phyloP scores from a whole-genome alignment of 1,284 basidiomycete genomes.

The Melampsora americana region DNA sequence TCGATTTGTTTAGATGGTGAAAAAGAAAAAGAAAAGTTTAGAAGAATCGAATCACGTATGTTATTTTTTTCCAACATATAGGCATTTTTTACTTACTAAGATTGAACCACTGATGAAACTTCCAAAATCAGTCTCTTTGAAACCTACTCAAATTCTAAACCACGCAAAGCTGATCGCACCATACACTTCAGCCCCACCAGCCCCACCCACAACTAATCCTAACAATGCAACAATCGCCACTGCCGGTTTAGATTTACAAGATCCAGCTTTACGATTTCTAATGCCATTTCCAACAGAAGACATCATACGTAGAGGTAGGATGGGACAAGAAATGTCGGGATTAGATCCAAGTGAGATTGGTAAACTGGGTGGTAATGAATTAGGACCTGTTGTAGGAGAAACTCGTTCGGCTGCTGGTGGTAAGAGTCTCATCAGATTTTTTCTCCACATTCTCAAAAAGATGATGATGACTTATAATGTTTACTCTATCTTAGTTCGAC shows the following conservation, averaged over 20 bases:
- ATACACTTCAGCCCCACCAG: constrained; percentile 50
- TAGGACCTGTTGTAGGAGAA: constrained; percentile 46
- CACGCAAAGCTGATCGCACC: constrained; percentile 50
- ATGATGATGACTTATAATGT: constrained; percentile 3
- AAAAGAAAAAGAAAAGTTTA: constrained; percentile 19
- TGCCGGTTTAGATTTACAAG: constrained; percentile 46
- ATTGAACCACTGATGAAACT: constrained; percentile 21
- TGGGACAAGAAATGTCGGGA: constrained; percentile 48
- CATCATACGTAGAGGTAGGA: constrained; percentile 49
- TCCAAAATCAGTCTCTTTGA: constrained; percentile 32
- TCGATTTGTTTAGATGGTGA: constrained; percentile 29
- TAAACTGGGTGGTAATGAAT: background rate
- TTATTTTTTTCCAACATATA: too few relatives aligned
- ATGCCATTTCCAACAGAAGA: constrained; percentile 52
- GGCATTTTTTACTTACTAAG: background rate
- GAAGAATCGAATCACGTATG: background rate
- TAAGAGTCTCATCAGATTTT: background rate
- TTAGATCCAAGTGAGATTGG: constrained; percentile 10
- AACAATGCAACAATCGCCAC: constrained; percentile 27
- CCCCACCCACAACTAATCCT: constrained; percentile 40
- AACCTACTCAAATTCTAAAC: constrained; percentile 47
- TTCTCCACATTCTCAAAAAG: background rate
- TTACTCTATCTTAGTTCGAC: constrained; percentile 20
- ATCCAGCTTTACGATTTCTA: constrained; percentile 47
- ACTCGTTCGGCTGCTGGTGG: constrained; percentile 48